phyloP scores from a whole-genome alignment of 176 grass and related monocot genomes.

The Oryza meridionalis region DNA sequence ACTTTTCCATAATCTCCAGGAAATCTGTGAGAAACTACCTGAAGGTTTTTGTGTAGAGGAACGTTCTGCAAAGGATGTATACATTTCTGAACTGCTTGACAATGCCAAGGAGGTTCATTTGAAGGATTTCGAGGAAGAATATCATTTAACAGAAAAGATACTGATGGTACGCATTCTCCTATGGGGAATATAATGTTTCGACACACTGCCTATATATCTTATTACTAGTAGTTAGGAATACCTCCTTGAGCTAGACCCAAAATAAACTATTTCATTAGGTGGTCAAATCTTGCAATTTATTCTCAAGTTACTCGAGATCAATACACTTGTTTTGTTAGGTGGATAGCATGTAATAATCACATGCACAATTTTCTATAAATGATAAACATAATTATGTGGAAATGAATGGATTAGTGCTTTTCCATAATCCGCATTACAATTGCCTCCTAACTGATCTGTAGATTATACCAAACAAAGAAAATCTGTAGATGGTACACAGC shows the following conservation, averaged over 20 bases:
- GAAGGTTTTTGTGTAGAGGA: slow-evolving; percentile 38
- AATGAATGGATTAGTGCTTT: not conserved
- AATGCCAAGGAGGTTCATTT: slow-evolving; percentile 39
- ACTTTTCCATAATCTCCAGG: slow-evolving; percentile 44
- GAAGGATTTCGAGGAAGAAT: slow-evolving; percentile 55
- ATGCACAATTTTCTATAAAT: not conserved
- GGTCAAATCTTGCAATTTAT: not conserved
- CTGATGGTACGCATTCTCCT: slow-evolving; percentile 37
- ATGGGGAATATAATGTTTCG: not conserved
- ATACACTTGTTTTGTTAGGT: not conserved
- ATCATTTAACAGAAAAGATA: slow-evolving; percentile 59
- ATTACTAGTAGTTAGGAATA: not conserved
- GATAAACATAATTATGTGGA: not conserved
- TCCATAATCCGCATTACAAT: not conserved
- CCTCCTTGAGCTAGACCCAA: not conserved
- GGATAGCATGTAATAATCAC: not conserved
- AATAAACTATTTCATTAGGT: not conserved
- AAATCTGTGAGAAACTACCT: slow-evolving; percentile 43
- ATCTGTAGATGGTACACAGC: not conserved
- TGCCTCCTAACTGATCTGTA: slow-evolving; percentile 3
- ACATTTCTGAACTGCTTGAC: slow-evolving; percentile 49
- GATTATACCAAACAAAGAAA: not conserved
- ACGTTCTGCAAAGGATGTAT: slow-evolving; percentile 35
- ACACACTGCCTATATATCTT: not conserved
- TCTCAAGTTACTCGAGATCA: not conserved